Evolutionary conservation across 2,329 filamentous ascomycete species (phyloP), one percentile per base, ranked within the genome.

Genomic region (Arachnomyces sp.): DNA sequence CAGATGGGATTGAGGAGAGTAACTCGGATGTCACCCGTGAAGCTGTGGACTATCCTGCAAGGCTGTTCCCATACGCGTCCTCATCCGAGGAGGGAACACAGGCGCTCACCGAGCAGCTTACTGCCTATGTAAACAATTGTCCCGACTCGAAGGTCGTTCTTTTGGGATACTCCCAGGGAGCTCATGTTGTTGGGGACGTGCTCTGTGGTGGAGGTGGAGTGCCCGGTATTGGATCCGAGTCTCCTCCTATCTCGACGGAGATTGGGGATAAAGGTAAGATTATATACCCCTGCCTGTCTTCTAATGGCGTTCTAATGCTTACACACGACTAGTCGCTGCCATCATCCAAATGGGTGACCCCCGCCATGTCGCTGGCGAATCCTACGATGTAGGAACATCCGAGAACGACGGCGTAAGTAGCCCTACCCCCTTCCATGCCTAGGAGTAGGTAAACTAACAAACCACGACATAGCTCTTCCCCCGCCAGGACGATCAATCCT

Each of bases 151-250:
- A 53, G 39, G 44, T 60, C 11, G 53, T 58, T 6, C 38, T 60
- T 18, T 11, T 53, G 20, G 56, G 57, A 8, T 60, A 59, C 43
- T 58, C 54, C 9, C 56, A 60, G 41, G 57, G 57, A 2, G 57
- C 51, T 2, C 49, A 54, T 36, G 44, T 59, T 16, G 48, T 58
- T 34, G 52, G 52, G 2, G 56, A 60, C 44, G 47, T 50, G 11
- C 36, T 60, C 33, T 52, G 50, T 28, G 56, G 56, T n/a, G 52
- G 53, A 5, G 54, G 54, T 2, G 48, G 46, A 8, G 13, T 35
- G 7, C 12, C 33, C 4, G 14, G 45, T 11, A 43, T 50, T 39
- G 49, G 49, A 8, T 5, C 43, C n/a, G 42, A 47, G 16, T 49
- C 44, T n/a, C 14, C 37, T 6, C 35, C 45, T 12, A 38, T 52